Conservation (phyloP, 2,329 filamentous ascomycete species). For the Arthroderma sp. region DNA sequence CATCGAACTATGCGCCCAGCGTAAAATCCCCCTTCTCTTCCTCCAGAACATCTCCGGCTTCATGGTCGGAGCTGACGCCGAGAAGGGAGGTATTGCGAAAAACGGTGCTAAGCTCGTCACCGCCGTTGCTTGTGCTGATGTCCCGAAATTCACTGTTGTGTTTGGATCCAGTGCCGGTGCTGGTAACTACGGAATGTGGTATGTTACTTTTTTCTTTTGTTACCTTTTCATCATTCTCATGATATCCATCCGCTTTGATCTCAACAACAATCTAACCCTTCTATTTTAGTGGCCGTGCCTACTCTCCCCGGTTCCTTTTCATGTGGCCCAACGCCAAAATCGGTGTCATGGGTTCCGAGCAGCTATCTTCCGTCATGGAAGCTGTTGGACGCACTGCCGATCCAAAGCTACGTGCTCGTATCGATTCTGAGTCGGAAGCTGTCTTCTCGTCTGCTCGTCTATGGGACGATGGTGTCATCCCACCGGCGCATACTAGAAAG, state of each 20-base stretch:
- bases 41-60: constrained; percentile 95
- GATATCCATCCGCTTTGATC: not conserved
- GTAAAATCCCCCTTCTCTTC: constrained; percentile 80
- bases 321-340: constrained; percentile 98
- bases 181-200: constrained; percentile 96
- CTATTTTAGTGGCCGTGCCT: constrained; percentile 59
- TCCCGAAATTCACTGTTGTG: constrained; percentile 94
- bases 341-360: constrained; percentile 90
- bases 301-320: constrained; percentile 81
- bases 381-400: constrained; percentile 77
- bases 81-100: constrained; percentile 92
- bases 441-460: constrained; percentile 76
- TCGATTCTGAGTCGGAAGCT: constrained; percentile 81
- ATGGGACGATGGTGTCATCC: constrained; percentile 82
- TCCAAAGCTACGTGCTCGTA: constrained; percentile 65
- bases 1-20: constrained; percentile 83
- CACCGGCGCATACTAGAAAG: constrained; percentile 59
- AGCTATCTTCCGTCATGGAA: constrained; percentile 86
- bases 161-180: constrained; percentile 88
- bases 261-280: constrained; percentile 5
- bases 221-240: not conserved
- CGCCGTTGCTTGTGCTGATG: constrained; percentile 82
- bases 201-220: constrained; percentile 19
- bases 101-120: constrained; percentile 95
- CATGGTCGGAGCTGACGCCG: constrained; percentile 90